Evolutionary conservation across 805 yeast species (phyloP).

Genomic region (Komagataella pastoris): DNA sequence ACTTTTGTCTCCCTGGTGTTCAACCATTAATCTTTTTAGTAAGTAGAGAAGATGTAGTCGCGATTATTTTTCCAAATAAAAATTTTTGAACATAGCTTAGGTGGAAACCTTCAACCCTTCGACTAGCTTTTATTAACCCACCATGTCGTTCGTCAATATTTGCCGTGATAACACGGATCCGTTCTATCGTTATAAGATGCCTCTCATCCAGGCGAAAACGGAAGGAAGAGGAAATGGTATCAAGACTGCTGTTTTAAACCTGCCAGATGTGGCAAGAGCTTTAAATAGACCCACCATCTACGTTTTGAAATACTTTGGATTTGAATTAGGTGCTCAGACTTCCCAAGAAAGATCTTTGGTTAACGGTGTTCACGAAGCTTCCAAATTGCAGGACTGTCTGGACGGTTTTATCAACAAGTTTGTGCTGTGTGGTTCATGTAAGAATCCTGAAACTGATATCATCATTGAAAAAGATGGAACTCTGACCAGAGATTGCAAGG

Average conservation of each 20-base stretch:
- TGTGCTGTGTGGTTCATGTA: conserved; percentile 88
- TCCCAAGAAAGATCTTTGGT: conserved; percentile 81
- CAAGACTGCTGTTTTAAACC: conserved; percentile 85
- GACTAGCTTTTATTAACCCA: conserved; percentile 5
- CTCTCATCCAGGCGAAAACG: conserved; percentile 89
- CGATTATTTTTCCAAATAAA: neutral
- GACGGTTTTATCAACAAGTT: conserved; percentile 91
- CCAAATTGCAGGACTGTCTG: conserved; percentile 81
- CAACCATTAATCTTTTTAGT: conserved; percentile 10
- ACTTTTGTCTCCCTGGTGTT: conserved; percentile 77
- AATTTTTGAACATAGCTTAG: neutral
- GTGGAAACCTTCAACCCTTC: neutral
- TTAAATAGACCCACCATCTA: conserved; percentile 87
- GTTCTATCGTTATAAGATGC: conserved; percentile 99
- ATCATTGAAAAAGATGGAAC: conserved; percentile 61
- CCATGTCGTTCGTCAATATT: conserved; percentile 77
- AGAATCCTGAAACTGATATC: conserved; percentile 95
- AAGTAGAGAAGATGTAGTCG: neutral
- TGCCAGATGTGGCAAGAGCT: conserved; percentile 88
- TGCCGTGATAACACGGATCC: conserved; percentile 97
- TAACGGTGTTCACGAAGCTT: conserved; percentile 88
- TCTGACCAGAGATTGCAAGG: conserved; percentile 89
- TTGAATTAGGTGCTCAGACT: conserved; percentile 95
- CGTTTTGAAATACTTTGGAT: conserved; percentile 88
- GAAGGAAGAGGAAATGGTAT: conserved; percentile 99